phyloP scores from a whole-genome alignment of 2,329 filamentous ascomycete genomes.

The Capronia americana region DNA sequence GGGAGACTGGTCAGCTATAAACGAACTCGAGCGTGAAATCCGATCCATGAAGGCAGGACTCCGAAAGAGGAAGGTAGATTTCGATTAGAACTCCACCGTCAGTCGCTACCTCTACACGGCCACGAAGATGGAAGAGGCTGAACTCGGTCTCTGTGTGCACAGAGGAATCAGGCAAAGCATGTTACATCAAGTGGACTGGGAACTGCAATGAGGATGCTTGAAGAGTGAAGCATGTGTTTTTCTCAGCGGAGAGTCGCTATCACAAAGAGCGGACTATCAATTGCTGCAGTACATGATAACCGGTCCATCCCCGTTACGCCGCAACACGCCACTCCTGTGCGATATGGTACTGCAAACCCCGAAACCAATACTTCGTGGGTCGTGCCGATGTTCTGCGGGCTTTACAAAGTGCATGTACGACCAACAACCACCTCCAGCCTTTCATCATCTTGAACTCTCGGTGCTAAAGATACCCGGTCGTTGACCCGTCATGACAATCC shows the following conservation, averaged over 20 bases:
- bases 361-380: not conserved
- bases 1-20: not conserved
- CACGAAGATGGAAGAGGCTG: too few species aligned
- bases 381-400: not conserved
- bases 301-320: not conserved
- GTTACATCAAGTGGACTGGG: too few species aligned
- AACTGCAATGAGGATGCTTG: too few species aligned
- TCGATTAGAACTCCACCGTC: not conserved
- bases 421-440: not conserved
- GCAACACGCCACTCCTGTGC: not conserved
- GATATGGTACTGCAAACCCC: not conserved
- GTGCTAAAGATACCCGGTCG: slow-evolving; percentile 39
- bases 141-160: too few species aligned
- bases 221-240: not conserved
- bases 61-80: not conserved
- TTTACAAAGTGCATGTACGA: not conserved
- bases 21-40: not conserved
- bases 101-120: too few species aligned
- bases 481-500: slow-evolving; percentile 36
- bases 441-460: slow-evolving; percentile 37
- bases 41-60: not conserved
- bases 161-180: too few species aligned
- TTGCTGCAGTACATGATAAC: not conserved
- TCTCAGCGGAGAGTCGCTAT: not conserved
- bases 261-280: not conserved